Base-by-base conservation (phyloP, 106 monocot genomes). In the Gastrodia elata region DNA sequence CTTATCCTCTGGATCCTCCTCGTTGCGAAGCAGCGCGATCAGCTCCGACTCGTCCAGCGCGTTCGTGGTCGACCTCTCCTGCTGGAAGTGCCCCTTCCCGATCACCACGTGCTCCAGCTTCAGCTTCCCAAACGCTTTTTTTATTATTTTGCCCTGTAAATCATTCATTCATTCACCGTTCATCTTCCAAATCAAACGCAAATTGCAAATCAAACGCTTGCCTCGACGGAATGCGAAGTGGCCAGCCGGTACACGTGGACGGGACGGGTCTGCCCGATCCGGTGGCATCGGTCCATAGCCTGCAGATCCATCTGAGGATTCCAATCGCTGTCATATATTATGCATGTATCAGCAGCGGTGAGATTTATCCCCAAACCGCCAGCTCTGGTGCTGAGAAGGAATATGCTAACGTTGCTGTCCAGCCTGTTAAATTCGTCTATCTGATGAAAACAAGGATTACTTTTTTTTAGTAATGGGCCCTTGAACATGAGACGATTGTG, bases 231-330 rank as follows among this genome's bases (percentile, higher is more conserved):
- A 83, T 93, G 82, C 15, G 97, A 75, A 44, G 93, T 93, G 59
- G 88, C 90, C 43, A 98, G 74, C 74, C 98, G 77, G 44, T 98
- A 98, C 38, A 98, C 88, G 76, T 98, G 98, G 4, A 98, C 98
- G 41, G 93, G 93, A 2, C 73, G 68, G 24, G 86, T 93, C 77
- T 98, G 98, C 25, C 98, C 98, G 71, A 98, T 98, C 69, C 98
- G 88, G 74, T 98, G 98, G 77, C 98, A 98, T 65, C 98, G 69
- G 87, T 98, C 98, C 98, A 93, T 93, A 46, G 98, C 98, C 80
- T 98, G 98, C 73, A 93, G 72, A 87, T 98, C 98, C 93, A 93
- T 91, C 78, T 93, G 93, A 71, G 98, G 98, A 71, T 98, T 98
- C 98, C 98, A 98, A 78, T 98, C 98, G 79, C 93, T 93, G 44